These are phyloP conservation scores for Cicer pinnatifidum DNA, from an alignment of 306 rosid genomes.

Conservation along the genomic window DNA sequence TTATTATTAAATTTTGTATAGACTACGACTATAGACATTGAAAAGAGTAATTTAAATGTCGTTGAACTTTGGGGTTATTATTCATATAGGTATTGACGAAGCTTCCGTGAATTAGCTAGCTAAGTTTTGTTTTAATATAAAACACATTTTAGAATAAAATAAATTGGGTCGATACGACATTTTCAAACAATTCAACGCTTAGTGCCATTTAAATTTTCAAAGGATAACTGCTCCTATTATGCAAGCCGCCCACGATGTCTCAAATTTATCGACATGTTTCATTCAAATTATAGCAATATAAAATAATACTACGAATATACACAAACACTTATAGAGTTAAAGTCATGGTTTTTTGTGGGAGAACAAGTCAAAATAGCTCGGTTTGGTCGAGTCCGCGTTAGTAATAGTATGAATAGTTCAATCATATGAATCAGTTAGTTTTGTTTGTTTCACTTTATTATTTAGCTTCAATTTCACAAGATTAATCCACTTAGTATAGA, in stretches of 20 bases:
- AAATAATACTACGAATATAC: background rate
- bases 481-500: no score
- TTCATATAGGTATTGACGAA: background rate
- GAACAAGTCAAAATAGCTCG: background rate
- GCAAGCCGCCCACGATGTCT: slow-evolving; percentile 19
- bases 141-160: background rate
- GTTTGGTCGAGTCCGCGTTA: no score
- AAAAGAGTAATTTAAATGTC: background rate
- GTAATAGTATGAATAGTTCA: no score
- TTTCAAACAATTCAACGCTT: background rate
- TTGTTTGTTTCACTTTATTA: no score
- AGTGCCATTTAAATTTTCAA: background rate
- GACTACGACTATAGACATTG: background rate
- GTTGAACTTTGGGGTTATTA: slow-evolving; percentile 5
- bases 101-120: slow-evolving; percentile 4
- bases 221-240: background rate
- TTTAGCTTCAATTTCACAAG: no score
- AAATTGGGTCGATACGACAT: background rate
- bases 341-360: background rate
- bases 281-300: background rate
- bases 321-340: background rate
- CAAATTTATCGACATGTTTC: slow-evolving; percentile 23
- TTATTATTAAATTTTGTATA: background rate
- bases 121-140: background rate
- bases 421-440: no score